These are phyloP conservation scores for Phytopythium boreale DNA, from an alignment of 352 stramenopile genomes.

Conservation along the genomic window DNA sequence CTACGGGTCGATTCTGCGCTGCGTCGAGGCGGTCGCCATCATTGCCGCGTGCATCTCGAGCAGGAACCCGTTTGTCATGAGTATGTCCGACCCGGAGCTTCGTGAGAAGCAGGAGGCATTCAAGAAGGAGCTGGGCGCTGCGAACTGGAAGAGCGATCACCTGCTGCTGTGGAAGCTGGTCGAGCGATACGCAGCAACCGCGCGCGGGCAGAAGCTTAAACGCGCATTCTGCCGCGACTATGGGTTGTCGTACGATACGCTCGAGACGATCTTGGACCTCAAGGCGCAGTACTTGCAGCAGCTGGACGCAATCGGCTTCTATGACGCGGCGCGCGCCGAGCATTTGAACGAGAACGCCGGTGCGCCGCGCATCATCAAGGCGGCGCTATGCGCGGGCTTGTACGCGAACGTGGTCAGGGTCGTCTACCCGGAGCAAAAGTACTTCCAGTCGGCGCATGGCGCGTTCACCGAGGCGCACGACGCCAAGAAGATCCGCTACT, in stretches of 20 bases:
- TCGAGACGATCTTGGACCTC: slow-evolving; percentile 92
- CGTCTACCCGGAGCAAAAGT: slow-evolving; percentile 92
- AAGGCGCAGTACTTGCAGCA: slow-evolving; percentile 86
- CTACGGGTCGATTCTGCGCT: slow-evolving; percentile 85
- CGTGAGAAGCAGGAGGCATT: slow-evolving; percentile 50
- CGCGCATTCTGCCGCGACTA: slow-evolving; percentile 67
- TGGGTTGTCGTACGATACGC: slow-evolving; percentile 80
- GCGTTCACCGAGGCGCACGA: slow-evolving; percentile 89
- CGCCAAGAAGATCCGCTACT: slow-evolving; percentile 93
- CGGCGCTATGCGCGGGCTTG: slow-evolving; percentile 73
- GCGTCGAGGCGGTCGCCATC: slow-evolving; percentile 75
- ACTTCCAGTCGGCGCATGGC: slow-evolving; percentile 92
- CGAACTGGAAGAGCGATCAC: slow-evolving; percentile 73
- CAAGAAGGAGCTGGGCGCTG: slow-evolving; percentile 61
- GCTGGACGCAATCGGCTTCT: slow-evolving; percentile 75
- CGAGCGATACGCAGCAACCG: slow-evolving; percentile 44
- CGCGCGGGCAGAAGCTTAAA: slow-evolving; percentile 45
- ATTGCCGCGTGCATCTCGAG: slow-evolving; percentile 81
- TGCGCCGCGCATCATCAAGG: slow-evolving; percentile 91
- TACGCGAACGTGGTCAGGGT: slow-evolving; percentile 83
- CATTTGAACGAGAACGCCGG: slow-evolving; percentile 58
- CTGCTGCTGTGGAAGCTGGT: slow-evolving; percentile 79
- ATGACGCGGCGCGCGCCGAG: slow-evolving; percentile 37
- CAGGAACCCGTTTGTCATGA: slow-evolving; percentile 78
- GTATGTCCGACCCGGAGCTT: slow-evolving; percentile 60